Conservation (phyloP, 2,329 filamentous ascomycete species). For the Ceratocystis cubensis region DNA sequence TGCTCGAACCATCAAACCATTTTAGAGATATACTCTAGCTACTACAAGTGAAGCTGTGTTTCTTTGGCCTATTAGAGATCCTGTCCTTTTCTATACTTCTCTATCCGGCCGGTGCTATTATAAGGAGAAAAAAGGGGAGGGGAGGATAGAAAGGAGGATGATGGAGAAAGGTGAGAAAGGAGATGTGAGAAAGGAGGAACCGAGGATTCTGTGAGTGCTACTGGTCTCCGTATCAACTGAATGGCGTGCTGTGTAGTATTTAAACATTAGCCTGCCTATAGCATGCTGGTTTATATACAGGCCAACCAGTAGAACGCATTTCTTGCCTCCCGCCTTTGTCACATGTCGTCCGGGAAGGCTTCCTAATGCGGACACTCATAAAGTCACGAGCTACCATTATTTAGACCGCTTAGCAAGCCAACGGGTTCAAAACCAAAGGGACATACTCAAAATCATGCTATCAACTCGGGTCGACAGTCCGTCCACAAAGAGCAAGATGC, state of each 20-base stretch:
- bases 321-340: background rate
- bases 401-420: background rate
- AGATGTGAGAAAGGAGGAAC: background rate
- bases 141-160: too few relatives aligned
- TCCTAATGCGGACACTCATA: background rate
- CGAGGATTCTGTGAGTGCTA: too few relatives aligned
- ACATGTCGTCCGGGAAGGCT: slow-evolving; percentile 7
- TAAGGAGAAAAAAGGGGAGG: background rate
- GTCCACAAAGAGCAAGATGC: background rate
- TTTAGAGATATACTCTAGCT: background rate
- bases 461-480: background rate
- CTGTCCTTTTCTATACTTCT: background rate
- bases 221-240: too few relatives aligned
- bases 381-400: slow-evolving; percentile 1
- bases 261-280: too few relatives aligned
- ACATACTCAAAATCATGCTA: background rate
- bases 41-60: background rate
- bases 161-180: background rate
- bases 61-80: background rate
- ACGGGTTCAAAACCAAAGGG: background rate
- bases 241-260: too few relatives aligned
- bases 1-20: slow-evolving; percentile 6
- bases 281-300: background rate
- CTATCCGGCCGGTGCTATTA: background rate
- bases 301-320: background rate